Evolutionary conservation across 352 stramenopile genomes (phyloP).

Genomic region (Phytopythium mirpurense): DNA sequence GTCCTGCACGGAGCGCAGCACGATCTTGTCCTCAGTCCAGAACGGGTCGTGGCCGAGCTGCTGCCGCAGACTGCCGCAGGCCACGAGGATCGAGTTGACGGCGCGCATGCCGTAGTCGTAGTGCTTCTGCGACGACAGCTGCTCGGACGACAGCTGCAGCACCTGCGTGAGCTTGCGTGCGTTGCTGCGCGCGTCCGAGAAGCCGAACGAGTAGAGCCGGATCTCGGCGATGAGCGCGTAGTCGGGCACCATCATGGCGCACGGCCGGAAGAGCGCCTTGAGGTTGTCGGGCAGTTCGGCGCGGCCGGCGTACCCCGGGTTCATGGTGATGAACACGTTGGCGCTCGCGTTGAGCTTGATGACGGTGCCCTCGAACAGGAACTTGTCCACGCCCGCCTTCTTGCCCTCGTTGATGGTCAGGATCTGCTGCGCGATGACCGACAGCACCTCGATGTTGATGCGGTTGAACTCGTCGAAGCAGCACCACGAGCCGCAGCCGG

Average conservation of each 20-base stretch:
- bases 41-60: conserved; percentile 85
- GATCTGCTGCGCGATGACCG: conserved; percentile 94
- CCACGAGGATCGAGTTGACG: conserved; percentile 93
- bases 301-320: conserved; percentile 93
- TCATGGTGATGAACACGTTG: conserved; percentile 96
- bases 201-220: conserved; percentile 91
- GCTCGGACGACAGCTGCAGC: conserved; percentile 91
- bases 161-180: conserved; percentile 92
- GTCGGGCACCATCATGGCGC: conserved; percentile 95
- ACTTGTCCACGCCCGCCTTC: conserved; percentile 86
- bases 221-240: conserved; percentile 94
- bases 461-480: conserved; percentile 96
- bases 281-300: conserved; percentile 93
- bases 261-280: conserved; percentile 92
- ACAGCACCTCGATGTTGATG: conserved; percentile 94
- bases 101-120: conserved; percentile 96
- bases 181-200: conserved; percentile 85
- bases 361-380: conserved; percentile 92
- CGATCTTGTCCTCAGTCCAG: conserved; percentile 90
- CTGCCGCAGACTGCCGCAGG: conserved; percentile 87
- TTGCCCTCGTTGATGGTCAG: conserved; percentile 91
- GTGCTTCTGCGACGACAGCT: conserved; percentile 92
- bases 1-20: conserved; percentile 90
- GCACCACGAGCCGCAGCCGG: conserved; percentile 89
- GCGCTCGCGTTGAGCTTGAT: conserved; percentile 91